Conservation (phyloP, 768 basidiomycete species). For the Pisolithus orientalis region DNA sequence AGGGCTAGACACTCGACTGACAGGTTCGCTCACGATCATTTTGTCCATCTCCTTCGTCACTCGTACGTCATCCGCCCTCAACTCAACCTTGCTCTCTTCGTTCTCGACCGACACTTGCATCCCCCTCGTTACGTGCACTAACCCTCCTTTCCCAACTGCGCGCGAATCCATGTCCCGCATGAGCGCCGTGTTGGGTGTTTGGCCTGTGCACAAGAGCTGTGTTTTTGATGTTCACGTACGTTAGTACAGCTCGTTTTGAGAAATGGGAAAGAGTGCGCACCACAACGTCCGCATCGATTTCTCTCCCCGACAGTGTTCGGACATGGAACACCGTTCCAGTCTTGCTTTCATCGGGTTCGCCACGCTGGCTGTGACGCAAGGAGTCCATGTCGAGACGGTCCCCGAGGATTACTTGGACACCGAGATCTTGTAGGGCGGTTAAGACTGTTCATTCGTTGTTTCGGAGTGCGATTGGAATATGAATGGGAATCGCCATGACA, state of each 20-base stretch:
- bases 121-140: constrained; percentile 42
- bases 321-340: constrained; percentile 23
- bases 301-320: constrained; percentile 42
- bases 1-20: too few species aligned
- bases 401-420: constrained; percentile 45
- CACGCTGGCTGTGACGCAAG: constrained; percentile 4
- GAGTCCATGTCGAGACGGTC: constrained; percentile 46
- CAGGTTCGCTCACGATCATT: too few species aligned
- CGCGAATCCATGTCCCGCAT: constrained; percentile 36
- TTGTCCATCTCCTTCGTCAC: too few species aligned
- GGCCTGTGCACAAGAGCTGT: constrained; percentile 58
- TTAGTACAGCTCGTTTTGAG: background rate
- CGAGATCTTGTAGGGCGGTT: constrained; percentile 34
- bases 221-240: background rate
- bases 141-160: constrained; percentile 32
- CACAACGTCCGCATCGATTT: constrained; percentile 47
- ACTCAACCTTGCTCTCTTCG: background rate
- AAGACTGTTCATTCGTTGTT: constrained; percentile 21
- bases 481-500: too few species aligned
- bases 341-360: background rate
- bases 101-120: constrained; percentile 36
- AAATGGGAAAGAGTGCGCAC: constrained; percentile 26
- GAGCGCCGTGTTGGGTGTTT: constrained; percentile 48
- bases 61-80: too few species aligned
- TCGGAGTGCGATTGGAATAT: too few species aligned